Evolutionary conservation across 176 grass and related monocot genomes (phyloP), one percentile per base, ranked within the genome.

Genomic region (Oryza coarctata): DNA sequence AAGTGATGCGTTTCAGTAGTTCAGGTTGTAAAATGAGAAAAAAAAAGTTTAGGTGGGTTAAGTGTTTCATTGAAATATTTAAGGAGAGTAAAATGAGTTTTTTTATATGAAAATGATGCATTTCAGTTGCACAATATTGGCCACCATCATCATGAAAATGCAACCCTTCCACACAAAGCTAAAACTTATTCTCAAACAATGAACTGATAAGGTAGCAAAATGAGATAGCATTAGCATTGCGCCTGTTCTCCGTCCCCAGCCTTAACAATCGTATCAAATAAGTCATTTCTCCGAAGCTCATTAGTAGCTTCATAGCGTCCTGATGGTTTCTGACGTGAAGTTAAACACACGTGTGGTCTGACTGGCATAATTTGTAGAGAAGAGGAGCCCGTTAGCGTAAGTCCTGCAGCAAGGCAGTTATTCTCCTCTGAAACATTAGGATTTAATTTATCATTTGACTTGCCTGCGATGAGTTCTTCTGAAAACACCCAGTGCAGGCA

Each of bases 101-200:
- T n/a, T n/a, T n/a, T n/a, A 63, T 34, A 52, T 77, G 43, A 43
- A 63, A 26, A 67, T 6, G 68, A 75, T 17, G 26, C 25, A 76
- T 77, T 87, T 91, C 76, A 79, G 63, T 43, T 84, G 26, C 38
- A 86, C 15, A 82, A 94, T 81, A 87, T 89, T 91, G 60, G 83
- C n/a, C 27, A 63, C 76, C 55, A 89, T 91, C 66, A 94, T 89
- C 86, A 94, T 87, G 40, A 89, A 39, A 89, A 89, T 87, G 69
- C 92, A 91, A 18, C 84, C 63, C 35, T 79, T 91, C 86, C 72
- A 89, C 15, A 94, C 18, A 75, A 91, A 85, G 27, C 63, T 81
- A 89, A 91, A 43, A 29, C 71, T 85, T 39, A 61, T 76, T 22
- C 77, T 75, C 12, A 87, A 75, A 91, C 86, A 89, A 58, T 14